Evolutionary conservation across 169 alveolate species (phyloP).

Genomic region (Plasmodium gaboni): DNA sequence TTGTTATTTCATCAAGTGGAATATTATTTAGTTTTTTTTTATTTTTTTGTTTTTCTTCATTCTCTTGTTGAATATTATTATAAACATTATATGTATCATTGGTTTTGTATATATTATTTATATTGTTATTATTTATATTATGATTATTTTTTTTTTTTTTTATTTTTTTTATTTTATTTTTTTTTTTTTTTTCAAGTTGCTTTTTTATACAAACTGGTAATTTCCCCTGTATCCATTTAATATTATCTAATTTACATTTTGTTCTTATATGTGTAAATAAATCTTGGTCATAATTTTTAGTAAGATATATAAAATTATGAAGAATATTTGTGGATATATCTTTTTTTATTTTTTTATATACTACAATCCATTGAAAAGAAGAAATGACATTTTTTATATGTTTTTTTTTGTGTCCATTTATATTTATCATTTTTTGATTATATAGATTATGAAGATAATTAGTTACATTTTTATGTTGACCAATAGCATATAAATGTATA

Average conservation of each 20-base stretch:
- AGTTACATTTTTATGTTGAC: slow-evolving; percentile 54
- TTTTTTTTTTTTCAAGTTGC: not conserved
- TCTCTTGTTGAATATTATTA: no score
- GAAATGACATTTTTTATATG: slow-evolving; percentile 14
- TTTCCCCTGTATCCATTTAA: slow-evolving; percentile 22
- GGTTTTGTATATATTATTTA: not conserved
- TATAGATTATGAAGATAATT: slow-evolving; percentile 37
- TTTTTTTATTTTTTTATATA: slow-evolving; percentile 32
- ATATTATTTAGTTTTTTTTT: not conserved
- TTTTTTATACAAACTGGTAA: slow-evolving; percentile 15
- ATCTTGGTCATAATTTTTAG: slow-evolving; percentile 18
- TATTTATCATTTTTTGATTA: not conserved
- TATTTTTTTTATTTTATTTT: no score
- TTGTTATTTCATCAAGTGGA: not conserved
- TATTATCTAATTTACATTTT: slow-evolving; percentile 18
- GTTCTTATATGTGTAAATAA: slow-evolving; percentile 14
- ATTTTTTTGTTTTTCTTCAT: not conserved
- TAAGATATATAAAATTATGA: slow-evolving; percentile 53
- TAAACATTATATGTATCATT: no score
- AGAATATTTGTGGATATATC: not conserved
- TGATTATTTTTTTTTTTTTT: no score
- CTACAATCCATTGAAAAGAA: slow-evolving; percentile 67
- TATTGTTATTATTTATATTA: not conserved
- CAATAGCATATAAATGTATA: slow-evolving; percentile 57
- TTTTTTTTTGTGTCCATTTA: not conserved